Evolutionary conservation across 495 filamentous ascomycete genomes (phyloP).

Genomic region (Xanthoparmelia taractica): DNA sequence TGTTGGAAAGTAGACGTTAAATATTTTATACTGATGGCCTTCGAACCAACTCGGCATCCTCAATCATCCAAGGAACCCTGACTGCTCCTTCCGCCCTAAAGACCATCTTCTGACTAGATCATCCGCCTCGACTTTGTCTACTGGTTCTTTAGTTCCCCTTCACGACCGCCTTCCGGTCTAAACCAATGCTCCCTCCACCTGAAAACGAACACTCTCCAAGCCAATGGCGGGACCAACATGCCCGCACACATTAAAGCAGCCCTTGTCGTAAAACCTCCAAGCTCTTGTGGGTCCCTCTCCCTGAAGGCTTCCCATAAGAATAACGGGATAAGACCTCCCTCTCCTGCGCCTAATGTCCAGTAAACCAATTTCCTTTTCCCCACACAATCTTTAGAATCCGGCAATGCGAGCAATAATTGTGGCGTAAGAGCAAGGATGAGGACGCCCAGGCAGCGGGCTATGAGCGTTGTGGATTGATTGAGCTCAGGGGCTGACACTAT

Average conservation of each 20-base stretch:
- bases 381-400: constrained; percentile 7
- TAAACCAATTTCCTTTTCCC: constrained; percentile 14
- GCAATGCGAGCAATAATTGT: constrained; percentile 14
- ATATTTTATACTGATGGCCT: background rate
- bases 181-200: constrained; percentile 12
- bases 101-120: background rate
- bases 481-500: constrained; percentile 2
- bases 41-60: background rate
- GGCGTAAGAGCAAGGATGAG: constrained; percentile 16
- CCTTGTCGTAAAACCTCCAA: constrained; percentile 6
- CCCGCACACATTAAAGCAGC: constrained; percentile 12
- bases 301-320: constrained; percentile 20
- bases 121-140: background rate
- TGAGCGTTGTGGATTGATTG: constrained; percentile 2
- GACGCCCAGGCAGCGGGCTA: constrained; percentile 10
- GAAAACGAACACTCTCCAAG: constrained; percentile 14
- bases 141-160: background rate
- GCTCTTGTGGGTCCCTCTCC: constrained; percentile 1
- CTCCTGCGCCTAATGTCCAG: constrained; percentile 11
- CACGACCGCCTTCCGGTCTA: background rate
- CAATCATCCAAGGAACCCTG: background rate
- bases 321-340: constrained; percentile 13
- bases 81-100: background rate
- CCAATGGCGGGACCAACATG: background rate
- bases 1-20: background rate